Evolutionary conservation across 164 flowering plant species (phyloP).

Genomic region (Cinnamomum micranthum): DNA sequence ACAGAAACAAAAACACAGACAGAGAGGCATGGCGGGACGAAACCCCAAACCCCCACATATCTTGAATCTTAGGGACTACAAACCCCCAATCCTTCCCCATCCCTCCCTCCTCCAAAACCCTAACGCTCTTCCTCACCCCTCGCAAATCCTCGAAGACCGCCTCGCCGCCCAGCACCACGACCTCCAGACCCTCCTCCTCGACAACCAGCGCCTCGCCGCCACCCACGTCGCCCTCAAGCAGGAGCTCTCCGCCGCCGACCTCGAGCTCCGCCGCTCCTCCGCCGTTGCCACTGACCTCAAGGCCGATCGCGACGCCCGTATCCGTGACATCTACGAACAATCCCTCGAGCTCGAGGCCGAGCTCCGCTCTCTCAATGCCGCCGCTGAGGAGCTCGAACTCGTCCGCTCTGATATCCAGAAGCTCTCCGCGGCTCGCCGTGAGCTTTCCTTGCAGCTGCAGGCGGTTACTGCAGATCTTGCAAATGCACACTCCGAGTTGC

Average conservation of each 20-base stretch:
- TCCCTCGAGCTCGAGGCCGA: conserved; percentile 61
- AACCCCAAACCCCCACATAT: too few species aligned
- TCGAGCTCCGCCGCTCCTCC: conserved; percentile 54
- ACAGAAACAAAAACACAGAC: too few species aligned
- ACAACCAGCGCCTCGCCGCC: conserved; percentile 68
- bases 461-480: conserved; percentile 32
- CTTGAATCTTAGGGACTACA: too few species aligned
- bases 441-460: conserved; percentile 39
- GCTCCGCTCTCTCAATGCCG: conserved; percentile 33
- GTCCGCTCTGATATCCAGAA: conserved; percentile 48
- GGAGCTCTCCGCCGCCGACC: conserved; percentile 51
- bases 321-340: conserved; percentile 55
- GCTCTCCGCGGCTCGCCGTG: conserved; percentile 27
- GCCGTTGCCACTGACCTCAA: conserved; percentile 42
- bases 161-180: conserved; percentile 42
- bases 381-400: conserved; percentile 43
- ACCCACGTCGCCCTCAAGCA: conserved; percentile 70
- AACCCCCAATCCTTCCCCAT: neutral
- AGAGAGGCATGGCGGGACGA: too few species aligned
- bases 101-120: neutral
- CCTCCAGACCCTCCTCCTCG: conserved; percentile 60
- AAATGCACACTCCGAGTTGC: conserved; percentile 26
- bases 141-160: conserved; percentile 30
- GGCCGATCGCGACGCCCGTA: conserved; percentile 58
- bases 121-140: neutral